Percentiles rank a stretch among this genome's conserved stretches.
Conservation (phyloP, 23 red algal genomes). For the Cyanidium caldarium region DNA sequence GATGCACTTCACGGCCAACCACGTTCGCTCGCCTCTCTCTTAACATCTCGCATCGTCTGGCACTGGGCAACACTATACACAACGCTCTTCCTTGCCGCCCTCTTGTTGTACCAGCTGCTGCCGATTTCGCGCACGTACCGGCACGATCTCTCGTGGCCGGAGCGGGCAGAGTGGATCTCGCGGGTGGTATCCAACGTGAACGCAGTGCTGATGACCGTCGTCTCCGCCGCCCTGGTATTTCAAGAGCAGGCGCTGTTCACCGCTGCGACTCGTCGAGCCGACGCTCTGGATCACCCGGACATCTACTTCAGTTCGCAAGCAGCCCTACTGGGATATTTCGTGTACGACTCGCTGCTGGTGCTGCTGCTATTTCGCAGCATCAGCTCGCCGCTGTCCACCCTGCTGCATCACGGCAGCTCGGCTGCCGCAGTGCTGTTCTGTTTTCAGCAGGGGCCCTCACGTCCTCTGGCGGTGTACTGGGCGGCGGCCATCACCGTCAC, state of each 20-base stretch:
- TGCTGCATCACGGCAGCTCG: conserved; percentile 1
- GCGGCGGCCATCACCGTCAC: conserved; percentile 17
- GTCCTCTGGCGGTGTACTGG: conserved; percentile 17
- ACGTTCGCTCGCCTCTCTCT: background rate
- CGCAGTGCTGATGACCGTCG: background rate
- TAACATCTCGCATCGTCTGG: background rate
- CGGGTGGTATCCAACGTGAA: conserved; percentile 11
- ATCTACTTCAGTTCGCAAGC: background rate
- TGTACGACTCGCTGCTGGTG: conserved; percentile 7
- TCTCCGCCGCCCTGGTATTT: background rate
- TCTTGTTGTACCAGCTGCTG: background rate
- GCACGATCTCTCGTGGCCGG: background rate
- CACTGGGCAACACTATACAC: background rate
- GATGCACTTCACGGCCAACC: background rate
- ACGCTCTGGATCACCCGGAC: background rate
- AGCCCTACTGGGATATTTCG: background rate
- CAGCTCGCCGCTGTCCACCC: background rate
- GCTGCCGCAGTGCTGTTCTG: background rate
- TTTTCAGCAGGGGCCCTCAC: background rate
- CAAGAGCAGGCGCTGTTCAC: background rate
- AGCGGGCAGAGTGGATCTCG: conserved; percentile 9
- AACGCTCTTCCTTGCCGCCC: background rate
- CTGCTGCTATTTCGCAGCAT: background rate
- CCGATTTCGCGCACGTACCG: background rate
- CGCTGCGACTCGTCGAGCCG: background rate